phyloP scores from a whole-genome alignment of 2,329 filamentous ascomycete genomes.

The Fusarium mexicanum region DNA sequence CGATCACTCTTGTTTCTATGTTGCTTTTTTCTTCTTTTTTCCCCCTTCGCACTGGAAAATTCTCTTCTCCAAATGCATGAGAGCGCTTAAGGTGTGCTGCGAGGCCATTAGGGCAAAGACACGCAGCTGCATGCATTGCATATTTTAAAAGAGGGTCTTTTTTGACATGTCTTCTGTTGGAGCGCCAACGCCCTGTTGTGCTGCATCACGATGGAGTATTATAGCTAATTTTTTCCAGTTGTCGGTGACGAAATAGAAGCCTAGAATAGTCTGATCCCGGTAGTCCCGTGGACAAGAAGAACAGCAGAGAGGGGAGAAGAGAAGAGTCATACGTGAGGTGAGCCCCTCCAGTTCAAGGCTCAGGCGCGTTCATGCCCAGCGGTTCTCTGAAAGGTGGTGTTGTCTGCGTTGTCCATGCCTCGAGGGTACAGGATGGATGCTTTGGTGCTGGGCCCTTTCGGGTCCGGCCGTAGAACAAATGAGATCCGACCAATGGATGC shows the following conservation, averaged over 20 bases:
- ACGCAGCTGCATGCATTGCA: slow-evolving; percentile 38
- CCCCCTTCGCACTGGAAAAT: slow-evolving; percentile 38
- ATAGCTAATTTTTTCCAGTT: slow-evolving; percentile 17
- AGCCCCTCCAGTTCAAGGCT: slow-evolving; percentile 40
- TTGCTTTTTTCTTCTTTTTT: slow-evolving; percentile 31
- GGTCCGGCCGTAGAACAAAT: slow-evolving; percentile 28
- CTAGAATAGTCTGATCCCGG: slow-evolving; percentile 17
- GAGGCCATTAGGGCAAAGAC: slow-evolving; percentile 40
- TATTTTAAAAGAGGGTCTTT: slow-evolving; percentile 34
- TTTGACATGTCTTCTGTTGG: slow-evolving; percentile 27
- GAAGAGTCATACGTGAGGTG: slow-evolving; percentile 35
- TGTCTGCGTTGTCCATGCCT: slow-evolving; percentile 36
- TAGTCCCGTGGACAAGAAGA: slow-evolving; percentile 2
- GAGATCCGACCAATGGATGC: slow-evolving; percentile 28
- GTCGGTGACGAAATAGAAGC: slow-evolving; percentile 38
- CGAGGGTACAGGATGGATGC: slow-evolving; percentile 7
- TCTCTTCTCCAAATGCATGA: slow-evolving; percentile 12
- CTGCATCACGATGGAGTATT: slow-evolving; percentile 38
- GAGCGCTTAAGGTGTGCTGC: slow-evolving; percentile 22
- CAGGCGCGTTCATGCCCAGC: slow-evolving; percentile 43
- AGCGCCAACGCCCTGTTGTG: slow-evolving; percentile 21
- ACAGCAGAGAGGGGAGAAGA: not conserved
- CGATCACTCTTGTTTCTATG: slow-evolving; percentile 6
- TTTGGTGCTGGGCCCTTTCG: not conserved
- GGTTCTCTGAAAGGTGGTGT: slow-evolving; percentile 27